Base-by-base conservation (phyloP, 169 alveolate species). In the Babesia gibsoni region DNA sequence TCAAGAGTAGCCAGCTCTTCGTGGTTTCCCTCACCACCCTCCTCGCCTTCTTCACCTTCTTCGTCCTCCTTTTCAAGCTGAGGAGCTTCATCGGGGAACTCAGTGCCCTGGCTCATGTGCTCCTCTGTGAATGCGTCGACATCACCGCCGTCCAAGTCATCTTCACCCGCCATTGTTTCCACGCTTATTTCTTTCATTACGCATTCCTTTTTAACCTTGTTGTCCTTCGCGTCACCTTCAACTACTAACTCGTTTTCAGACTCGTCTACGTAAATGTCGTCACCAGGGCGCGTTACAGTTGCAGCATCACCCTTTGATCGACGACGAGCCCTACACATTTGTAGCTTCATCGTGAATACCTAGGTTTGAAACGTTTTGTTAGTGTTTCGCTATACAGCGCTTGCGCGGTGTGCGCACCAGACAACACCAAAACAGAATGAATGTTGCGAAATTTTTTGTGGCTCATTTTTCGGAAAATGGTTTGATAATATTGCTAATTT, bases 271-370 rank as follows among this genome's bases (percentile, higher is more conserved):
- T 52, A 5, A 23, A 65, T 57, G 25, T 54, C 80, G 67, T 67
- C 72, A 22, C 67, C 72, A 14, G 69, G 67, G 54, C 50, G 73
- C 74, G 53, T 20, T 18, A 37, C 68, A 22, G 61, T 75, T 12
- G 23, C 23, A 7, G 41, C 53, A 2, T 29, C 41, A 3, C 36
- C 64, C 50, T 66, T 75, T 7, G 36, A 50, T 22, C 68, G 74
- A 16, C 82, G 64, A 14, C 86, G 70, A 35, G 64, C 65, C 32
- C 50, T 68, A 54, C 86, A 77, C 49, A 77, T 25, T 4, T 61
- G 86, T n/a, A 69, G 35, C 46, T 42, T 77, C 73, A 58, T 49
- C 22, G 48, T 59, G 39, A 61, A 23, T 14, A 29, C 7, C 5
- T 7, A 20, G 10, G 59, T 22, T 32, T 27, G 67, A n/a, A n/a